These are phyloP conservation scores for Micractinium sp. DNA, from an alignment of 139 green algal genomes.

Conservation along the genomic window DNA sequence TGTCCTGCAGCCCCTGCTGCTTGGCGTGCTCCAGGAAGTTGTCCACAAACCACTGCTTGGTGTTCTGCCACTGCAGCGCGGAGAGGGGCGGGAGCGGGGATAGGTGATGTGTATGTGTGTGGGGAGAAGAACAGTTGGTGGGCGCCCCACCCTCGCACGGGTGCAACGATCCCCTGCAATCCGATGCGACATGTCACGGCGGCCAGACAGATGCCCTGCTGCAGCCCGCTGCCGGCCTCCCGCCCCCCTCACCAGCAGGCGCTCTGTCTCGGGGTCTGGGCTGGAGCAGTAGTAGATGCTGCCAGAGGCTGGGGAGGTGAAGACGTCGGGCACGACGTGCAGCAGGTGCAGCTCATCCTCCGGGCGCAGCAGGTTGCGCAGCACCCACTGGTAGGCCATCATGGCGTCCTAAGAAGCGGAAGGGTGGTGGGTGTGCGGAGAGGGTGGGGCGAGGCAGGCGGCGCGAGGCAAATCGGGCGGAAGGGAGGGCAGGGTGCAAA, in stretches of 20 bases:
- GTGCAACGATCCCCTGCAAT: not conserved
- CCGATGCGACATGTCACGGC: not conserved
- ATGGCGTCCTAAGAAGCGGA: not conserved
- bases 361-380: conserved; percentile 21
- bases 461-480: no score
- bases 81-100: not conserved
- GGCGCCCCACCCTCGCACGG: not conserved
- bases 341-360: conserved; percentile 41
- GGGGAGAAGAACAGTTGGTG: no score
- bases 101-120: no score
- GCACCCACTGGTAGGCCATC: conserved; percentile 17
- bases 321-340: conserved; percentile 37
- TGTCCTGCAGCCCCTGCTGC: conserved; percentile 7
- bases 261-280: conserved; percentile 14
- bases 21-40: conserved; percentile 25
- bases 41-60: conserved; percentile 21
- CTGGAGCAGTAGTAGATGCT: conserved; percentile 25
- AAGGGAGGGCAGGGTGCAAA: no score
- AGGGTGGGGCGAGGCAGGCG: no score
- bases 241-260: conserved; percentile 4
- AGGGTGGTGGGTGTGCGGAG: no score
- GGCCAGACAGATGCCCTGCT: no score
- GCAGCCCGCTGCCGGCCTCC: no score
- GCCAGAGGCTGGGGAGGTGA: conserved; percentile 10
- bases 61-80: conserved; percentile 18